Conservation (phyloP, 805 yeast species). For the Barnettozyma californica region DNA sequence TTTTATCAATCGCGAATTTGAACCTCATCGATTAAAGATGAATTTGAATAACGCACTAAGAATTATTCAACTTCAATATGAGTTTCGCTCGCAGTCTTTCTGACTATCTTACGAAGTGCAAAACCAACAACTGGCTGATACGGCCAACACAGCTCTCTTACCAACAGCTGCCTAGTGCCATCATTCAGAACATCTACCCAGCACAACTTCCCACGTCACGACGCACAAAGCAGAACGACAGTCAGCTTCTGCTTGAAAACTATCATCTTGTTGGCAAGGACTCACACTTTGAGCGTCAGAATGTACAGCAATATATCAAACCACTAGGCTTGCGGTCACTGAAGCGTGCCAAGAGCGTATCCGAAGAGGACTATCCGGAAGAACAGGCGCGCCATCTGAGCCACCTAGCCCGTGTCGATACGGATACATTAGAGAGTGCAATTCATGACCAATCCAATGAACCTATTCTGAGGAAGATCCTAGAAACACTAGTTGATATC, state of each 20-base stretch:
- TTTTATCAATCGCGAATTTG: not conserved
- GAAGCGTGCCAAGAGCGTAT: conserved; percentile 21
- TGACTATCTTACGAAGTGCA: conserved; percentile 9
- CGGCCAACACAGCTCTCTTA: not conserved
- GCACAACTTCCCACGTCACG: not conserved
- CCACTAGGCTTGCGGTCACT: conserved; percentile 24
- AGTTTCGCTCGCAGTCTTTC: conserved; percentile 8
- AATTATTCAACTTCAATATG: conserved; percentile 3
- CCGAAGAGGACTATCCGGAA: conserved; percentile 10
- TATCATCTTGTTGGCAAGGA: conserved; percentile 25
- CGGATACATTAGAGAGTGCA: conserved; percentile 5
- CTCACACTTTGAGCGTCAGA: conserved; percentile 25
- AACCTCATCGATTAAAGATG: not conserved
- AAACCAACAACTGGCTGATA: conserved; percentile 10
- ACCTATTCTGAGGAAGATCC: conserved; percentile 16
- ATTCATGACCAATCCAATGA: conserved; percentile 18
- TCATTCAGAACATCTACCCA: not conserved
- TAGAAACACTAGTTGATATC: conserved; percentile 21
- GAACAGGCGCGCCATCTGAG: conserved; percentile 13
- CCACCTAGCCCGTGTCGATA: conserved; percentile 7
- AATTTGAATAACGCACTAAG: not conserved
- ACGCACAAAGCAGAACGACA: conserved; percentile 6
- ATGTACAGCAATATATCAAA: conserved; percentile 25
- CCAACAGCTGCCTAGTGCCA: conserved; percentile 2
- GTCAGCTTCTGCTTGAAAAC: conserved; percentile 8